Conservation (phyloP, 139 green algal genomes). For the Auxenochlorella pyrenoidosa region DNA sequence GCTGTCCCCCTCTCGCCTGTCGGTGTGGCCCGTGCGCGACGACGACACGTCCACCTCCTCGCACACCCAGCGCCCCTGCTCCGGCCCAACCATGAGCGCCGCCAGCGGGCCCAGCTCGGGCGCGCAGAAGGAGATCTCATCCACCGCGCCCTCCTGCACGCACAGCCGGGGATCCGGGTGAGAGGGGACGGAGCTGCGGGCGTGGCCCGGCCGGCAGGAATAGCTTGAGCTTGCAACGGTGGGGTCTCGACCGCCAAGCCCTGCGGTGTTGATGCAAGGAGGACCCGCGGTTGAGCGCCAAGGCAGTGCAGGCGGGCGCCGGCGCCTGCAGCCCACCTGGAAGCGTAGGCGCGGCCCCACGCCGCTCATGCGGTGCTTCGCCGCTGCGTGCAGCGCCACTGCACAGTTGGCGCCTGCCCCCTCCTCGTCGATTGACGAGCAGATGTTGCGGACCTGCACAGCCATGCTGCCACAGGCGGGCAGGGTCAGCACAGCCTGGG, state of each 20-base stretch:
- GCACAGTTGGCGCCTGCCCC: conserved; percentile 49
- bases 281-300: too few relatives aligned
- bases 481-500: background rate
- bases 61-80: conserved; percentile 74
- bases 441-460: conserved; percentile 52
- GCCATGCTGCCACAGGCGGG: too few relatives aligned
- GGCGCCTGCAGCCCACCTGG: conserved; percentile 52
- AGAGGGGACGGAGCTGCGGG: background rate
- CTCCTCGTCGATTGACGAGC: conserved; percentile 39
- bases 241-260: too few relatives aligned
- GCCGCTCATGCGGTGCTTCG: conserved; percentile 17
- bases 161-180: background rate
- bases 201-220: background rate
- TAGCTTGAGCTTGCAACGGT: too few relatives aligned
- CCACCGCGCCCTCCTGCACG: conserved; percentile 47
- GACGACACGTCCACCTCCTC: conserved; percentile 76
- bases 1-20: too few relatives aligned
- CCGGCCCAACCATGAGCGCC: conserved; percentile 73
- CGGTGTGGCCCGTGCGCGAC: conserved; percentile 63
- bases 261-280: too few relatives aligned
- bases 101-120: conserved; percentile 78
- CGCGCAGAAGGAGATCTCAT: conserved; percentile 72
- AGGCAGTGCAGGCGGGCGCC: too few relatives aligned
- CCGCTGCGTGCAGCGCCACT: conserved; percentile 11
- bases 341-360: conserved; percentile 59